A percentile compares a stretch with the other conserved stretches of the same genome.
Evolutionary conservation across 495 filamentous ascomycete species (phyloP).

Genomic region (Xylaria venustula): DNA sequence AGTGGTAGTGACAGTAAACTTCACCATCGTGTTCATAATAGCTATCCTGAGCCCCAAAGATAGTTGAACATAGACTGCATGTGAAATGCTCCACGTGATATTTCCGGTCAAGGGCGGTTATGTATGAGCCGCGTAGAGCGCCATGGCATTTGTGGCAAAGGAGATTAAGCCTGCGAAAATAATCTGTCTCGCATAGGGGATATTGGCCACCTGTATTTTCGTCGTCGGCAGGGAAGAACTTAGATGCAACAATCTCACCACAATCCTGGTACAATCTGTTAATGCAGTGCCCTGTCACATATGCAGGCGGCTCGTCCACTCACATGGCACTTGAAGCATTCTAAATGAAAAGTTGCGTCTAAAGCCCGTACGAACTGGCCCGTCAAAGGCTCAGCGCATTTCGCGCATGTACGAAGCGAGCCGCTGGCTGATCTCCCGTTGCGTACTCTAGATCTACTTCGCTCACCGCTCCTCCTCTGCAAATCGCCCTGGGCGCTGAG

Average conservation of each 20-base stretch:
- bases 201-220: slow-evolving; percentile 83
- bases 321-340: slow-evolving; percentile 97
- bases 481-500: slow-evolving; percentile 35
- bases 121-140: slow-evolving; percentile 94
- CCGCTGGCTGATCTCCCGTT: slow-evolving; percentile 50
- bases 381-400: slow-evolving; percentile 80
- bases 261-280: slow-evolving; percentile 69
- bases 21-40: slow-evolving; percentile 98
- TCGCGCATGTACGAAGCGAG: slow-evolving; percentile 71
- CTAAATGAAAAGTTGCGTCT: slow-evolving; percentile 89
- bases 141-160: slow-evolving; percentile 90
- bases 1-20: slow-evolving; percentile 98
- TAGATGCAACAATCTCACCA: slow-evolving; percentile 91
- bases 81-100: slow-evolving; percentile 99
- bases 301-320: slow-evolving; percentile 33
- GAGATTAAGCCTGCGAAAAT: slow-evolving; percentile 88
- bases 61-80: slow-evolving; percentile 93
- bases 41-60: slow-evolving; percentile 96
- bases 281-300: slow-evolving; percentile 3
- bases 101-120: slow-evolving; percentile 94
- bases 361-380: slow-evolving; percentile 96
- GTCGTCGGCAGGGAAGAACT: slow-evolving; percentile 96
- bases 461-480: slow-evolving; percentile 46
- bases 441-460: slow-evolving; percentile 45
- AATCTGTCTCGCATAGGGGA: slow-evolving; percentile 96